Evolutionary conservation across 2,329 filamentous ascomycete species (phyloP).

Genomic region (Colletotrichum musicola): DNA sequence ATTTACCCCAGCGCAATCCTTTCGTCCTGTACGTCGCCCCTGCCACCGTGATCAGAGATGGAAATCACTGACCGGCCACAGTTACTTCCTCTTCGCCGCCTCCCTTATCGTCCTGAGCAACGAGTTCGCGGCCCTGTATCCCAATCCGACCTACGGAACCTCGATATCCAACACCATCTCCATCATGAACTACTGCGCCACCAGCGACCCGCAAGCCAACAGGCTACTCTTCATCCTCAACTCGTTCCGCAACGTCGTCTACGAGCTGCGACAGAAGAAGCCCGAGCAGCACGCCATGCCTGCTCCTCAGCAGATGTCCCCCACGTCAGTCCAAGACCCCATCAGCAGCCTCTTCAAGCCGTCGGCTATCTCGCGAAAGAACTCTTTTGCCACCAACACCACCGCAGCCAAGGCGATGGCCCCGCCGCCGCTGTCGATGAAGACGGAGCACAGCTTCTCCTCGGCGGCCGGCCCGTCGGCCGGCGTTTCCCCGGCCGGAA

Average conservation of each 20-base stretch:
- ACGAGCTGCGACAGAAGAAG: conserved; percentile 33
- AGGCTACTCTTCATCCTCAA: conserved; percentile 64
- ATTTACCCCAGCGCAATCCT: conserved; percentile 65
- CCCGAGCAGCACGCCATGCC: conserved; percentile 42
- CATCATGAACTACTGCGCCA: conserved; percentile 63
- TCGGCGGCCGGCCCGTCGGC: conserved; percentile 20
- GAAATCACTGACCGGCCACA: conserved; percentile 45
- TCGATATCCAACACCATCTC: conserved; percentile 58
- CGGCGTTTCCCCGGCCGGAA: conserved; percentile 37
- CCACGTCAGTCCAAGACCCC: conserved; percentile 41
- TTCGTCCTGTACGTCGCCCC: conserved; percentile 64
- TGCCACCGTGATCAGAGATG: background rate
- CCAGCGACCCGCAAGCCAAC: conserved; percentile 61
- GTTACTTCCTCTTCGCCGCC: conserved; percentile 69
- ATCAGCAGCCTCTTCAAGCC: conserved; percentile 46
- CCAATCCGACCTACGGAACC: conserved; percentile 55
- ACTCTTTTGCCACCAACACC: conserved; percentile 29
- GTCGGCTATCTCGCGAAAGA: conserved; percentile 32
- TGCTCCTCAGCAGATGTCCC: conserved; percentile 38
- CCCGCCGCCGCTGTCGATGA: conserved; percentile 32
- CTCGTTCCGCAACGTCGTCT: conserved; percentile 59
- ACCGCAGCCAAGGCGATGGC: conserved; percentile 27
- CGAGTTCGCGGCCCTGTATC: conserved; percentile 65
- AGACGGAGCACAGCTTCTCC: conserved; percentile 31
- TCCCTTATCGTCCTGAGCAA: conserved; percentile 68